A percentile compares a stretch with the other conserved stretches of the same genome.
These are phyloP conservation scores for Colletotrichum graminicola DNA, from an alignment of 2,329 filamentous ascomycete genomes.

Conservation along the genomic window DNA sequence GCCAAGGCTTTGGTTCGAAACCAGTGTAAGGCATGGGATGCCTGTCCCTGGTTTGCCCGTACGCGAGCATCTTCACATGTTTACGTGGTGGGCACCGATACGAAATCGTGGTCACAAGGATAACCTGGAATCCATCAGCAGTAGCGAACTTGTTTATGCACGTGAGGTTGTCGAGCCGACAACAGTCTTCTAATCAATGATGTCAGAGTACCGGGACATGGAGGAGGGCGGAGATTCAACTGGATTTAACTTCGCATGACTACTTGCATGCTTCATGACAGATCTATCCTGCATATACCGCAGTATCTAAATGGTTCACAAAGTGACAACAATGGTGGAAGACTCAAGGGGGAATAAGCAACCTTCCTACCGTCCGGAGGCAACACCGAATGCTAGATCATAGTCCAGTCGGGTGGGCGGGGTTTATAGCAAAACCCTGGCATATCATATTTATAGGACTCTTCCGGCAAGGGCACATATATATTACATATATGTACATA, in stretches of 20 bases:
- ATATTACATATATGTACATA: no score
- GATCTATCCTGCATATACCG: not conserved
- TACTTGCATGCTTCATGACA: not conserved
- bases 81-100: not conserved
- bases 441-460: not conserved
- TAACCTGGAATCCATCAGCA: not conserved
- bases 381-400: not conserved
- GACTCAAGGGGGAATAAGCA: not conserved
- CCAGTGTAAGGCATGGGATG: not conserved
- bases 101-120: not conserved
- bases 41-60: not conserved
- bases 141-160: not conserved
- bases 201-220: not conserved
- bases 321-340: not conserved
- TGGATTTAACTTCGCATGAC: not conserved
- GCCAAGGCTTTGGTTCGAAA: not conserved
- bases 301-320: not conserved
- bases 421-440: not conserved
- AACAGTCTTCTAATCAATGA: not conserved
- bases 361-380: no score
- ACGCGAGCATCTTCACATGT: not conserved
- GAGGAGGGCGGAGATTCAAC: not conserved
- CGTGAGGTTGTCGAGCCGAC: not conserved
- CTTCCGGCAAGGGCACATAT: not conserved
- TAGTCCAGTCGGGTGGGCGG: not conserved